Base-by-base conservation (phyloP, 1,284 basidiomycete genomes). In the Trametes pubescens region DNA sequence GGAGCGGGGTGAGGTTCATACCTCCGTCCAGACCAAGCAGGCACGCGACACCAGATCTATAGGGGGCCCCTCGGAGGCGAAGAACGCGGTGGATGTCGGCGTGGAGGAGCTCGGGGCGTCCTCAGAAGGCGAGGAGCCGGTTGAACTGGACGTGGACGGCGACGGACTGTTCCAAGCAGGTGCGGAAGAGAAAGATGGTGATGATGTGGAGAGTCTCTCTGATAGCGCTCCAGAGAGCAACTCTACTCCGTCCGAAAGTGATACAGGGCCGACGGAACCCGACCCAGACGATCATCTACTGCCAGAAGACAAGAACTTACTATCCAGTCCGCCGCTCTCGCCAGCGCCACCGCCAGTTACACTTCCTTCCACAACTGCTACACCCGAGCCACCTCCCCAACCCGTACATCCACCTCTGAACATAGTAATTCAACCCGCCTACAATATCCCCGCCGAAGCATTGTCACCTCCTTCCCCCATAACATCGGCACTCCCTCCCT, bases 191-290 rank as follows among this genome's bases (percentile, higher is more conserved):
- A 35, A 57, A 46, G 59, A 59, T 29, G 57, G 59, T 21, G 61
- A 61, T 49, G 37, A 63, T 49, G 24, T 51, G 57, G 53, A 44
- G 48, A 66, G 55, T 51, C 38, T 65, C 51, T 59, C 65, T 58
- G 65, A 66, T 60, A 61, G 65, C 29, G 38, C 22, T 34, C 37
- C 54, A 60, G 65, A 64, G 21, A 63, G 58, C 53, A 57, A 35
- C 47, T 53, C 61, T 26, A 53, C 44, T 40, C 62, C 67, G 21
- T 66, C 65, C 2, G 63, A 65, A 22, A 37, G 43, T 49, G 67
- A 65, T 13, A 65, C 65, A 18, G 65, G 65, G 14, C 57, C 57
- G n/a, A 66, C 67, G 1, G 67, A 64, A 14, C 60, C 57, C 24
- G 60, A 65, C 13, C 44, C 59, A 18, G 67, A 61, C 38, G 56